Evolutionary conservation across 1,284 basidiomycete genomes (phyloP).

Genomic region (Heliocybe sulcata): DNA sequence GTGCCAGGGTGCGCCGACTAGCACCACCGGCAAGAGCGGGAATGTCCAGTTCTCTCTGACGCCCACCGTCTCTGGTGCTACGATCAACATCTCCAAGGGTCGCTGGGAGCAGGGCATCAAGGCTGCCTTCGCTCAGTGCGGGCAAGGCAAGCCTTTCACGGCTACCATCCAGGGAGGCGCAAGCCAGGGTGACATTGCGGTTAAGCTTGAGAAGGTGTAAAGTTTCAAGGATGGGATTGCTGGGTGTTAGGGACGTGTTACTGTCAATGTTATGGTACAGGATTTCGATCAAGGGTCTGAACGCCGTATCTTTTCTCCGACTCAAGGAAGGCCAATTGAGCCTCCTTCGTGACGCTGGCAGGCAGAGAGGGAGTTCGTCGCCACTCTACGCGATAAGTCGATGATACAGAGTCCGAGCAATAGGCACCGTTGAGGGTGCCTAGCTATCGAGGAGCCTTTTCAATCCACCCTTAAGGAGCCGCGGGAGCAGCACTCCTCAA

Average conservation of each 20-base stretch:
- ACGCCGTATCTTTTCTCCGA: too few relatives aligned
- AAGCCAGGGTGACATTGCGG: conserved; percentile 20
- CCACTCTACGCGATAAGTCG: too few relatives aligned
- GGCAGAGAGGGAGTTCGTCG: too few relatives aligned
- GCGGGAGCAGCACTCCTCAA: neutral
- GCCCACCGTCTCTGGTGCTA: conserved; percentile 19
- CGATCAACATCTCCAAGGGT: conserved; percentile 26
- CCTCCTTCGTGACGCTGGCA: too few relatives aligned
- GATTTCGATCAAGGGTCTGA: too few relatives aligned
- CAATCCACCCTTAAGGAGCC: neutral
- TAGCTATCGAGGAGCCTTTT: neutral
- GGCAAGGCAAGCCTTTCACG: conserved; percentile 22
- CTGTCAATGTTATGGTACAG: too few relatives aligned
- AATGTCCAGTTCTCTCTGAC: conserved; percentile 21
- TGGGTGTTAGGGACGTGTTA: neutral
- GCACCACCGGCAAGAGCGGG: conserved; percentile 19
- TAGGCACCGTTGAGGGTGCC: too few relatives aligned
- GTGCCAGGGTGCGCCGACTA: conserved; percentile 23
- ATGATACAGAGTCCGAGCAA: too few relatives aligned
- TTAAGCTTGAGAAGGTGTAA: conserved; percentile 10
- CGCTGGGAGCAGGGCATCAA: conserved; percentile 27
- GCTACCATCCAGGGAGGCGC: conserved; percentile 22
- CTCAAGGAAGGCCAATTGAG: too few relatives aligned
- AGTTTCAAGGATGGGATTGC: neutral
- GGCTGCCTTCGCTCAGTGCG: conserved; percentile 21